Evolutionary conservation across 2,329 filamentous ascomycete species (phyloP).

Genomic region (Penicillium polonicum): DNA sequence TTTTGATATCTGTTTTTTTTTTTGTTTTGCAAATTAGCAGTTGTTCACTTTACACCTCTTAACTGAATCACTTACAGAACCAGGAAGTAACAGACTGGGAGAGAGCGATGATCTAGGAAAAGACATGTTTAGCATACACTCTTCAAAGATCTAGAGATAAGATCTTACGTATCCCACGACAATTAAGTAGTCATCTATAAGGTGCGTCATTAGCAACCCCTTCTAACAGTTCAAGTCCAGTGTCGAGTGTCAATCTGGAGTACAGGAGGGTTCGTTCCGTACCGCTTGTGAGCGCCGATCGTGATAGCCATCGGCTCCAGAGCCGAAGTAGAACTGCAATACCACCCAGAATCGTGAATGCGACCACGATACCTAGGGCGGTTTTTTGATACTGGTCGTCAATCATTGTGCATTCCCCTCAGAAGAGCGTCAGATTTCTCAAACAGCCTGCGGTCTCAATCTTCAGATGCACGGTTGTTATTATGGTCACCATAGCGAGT

Average conservation of each 20-base stretch:
- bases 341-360: conserved; percentile 25
- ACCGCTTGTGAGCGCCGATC: conserved; percentile 23
- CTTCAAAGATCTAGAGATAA: neutral
- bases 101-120: conserved; percentile 20
- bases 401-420: conserved; percentile 15
- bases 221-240: neutral
- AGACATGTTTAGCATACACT: neutral
- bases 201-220: neutral
- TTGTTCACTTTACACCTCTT: neutral
- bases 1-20: conserved; percentile 22
- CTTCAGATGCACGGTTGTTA: neutral
- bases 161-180: conserved; percentile 24
- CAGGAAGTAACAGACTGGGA: conserved; percentile 25
- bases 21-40: neutral
- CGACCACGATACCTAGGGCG: conserved; percentile 26
- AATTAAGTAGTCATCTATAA: conserved; percentile 27
- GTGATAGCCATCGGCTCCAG: conserved; percentile 28
- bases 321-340: conserved; percentile 26
- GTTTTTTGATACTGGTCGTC: conserved; percentile 25
- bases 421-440: neutral
- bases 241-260: conserved; percentile 4
- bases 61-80: conserved; percentile 24
- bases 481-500: neutral
- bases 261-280: neutral
- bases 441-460: neutral